These are phyloP conservation scores for Penicillium sp. DNA, from an alignment of 2,329 filamentous ascomycete species.

Conservation along the genomic window DNA sequence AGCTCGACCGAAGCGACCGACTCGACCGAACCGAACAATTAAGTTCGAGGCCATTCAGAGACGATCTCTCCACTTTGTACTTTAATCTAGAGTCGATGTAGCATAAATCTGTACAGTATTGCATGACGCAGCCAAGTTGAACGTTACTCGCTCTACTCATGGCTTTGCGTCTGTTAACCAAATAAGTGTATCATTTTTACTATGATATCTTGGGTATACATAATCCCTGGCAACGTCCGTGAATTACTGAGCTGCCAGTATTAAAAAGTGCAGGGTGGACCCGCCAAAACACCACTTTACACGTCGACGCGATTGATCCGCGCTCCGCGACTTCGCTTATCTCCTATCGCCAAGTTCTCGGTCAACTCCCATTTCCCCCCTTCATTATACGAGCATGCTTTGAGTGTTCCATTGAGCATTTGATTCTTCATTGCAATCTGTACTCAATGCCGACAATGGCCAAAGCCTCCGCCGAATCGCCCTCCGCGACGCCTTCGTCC, in stretches of 20 bases:
- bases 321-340: constrained; percentile 21
- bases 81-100: constrained; percentile 7
- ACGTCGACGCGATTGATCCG: constrained; percentile 33
- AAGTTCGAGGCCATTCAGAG: not conserved
- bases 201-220: too few relatives aligned
- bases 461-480: constrained; percentile 34
- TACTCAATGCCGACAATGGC: constrained; percentile 30
- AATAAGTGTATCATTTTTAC: too few relatives aligned
- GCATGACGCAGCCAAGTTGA: too few relatives aligned
- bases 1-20: constrained; percentile 8
- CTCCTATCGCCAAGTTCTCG: constrained; percentile 10
- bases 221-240: too few relatives aligned
- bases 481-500: constrained; percentile 36
- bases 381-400: not conserved
- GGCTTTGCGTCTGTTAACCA: too few relatives aligned
- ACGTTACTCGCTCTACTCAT: too few relatives aligned
- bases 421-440: not conserved
- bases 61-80: constrained; percentile 12
- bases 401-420: not conserved
- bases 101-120: constrained; percentile 35
- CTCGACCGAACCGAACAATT: not conserved
- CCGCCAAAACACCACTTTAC: constrained; percentile 29
- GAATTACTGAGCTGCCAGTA: not conserved
- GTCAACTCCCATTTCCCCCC: not conserved
- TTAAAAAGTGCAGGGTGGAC: not conserved